These are phyloP conservation scores for Calonectria multiphialidica DNA, from an alignment of 2,329 filamentous ascomycete genomes.

Conservation along the genomic window DNA sequence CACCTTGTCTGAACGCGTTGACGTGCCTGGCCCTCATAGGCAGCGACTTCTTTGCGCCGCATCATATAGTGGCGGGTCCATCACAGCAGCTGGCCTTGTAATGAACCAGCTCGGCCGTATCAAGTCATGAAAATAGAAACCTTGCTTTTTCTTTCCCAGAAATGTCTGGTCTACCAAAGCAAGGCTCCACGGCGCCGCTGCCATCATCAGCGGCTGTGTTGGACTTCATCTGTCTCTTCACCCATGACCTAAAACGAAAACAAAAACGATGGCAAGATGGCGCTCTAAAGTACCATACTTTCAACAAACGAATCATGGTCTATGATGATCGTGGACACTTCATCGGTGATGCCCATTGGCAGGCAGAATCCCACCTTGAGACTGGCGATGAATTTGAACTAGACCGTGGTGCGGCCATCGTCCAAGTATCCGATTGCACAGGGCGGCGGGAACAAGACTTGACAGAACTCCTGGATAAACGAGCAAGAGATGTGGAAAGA, in stretches of 20 bases:
- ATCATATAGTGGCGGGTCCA: neutral
- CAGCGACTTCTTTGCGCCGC: neutral
- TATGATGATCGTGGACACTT: constrained; percentile 86
- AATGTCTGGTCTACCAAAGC: constrained; percentile 30
- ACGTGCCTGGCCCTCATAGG: neutral
- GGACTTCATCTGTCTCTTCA: constrained; percentile 89
- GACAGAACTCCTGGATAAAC: constrained; percentile 79
- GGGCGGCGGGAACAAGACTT: constrained; percentile 83
- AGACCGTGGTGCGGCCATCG: constrained; percentile 79
- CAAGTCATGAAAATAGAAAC: neutral
- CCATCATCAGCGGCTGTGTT: constrained; percentile 75
- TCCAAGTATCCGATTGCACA: constrained; percentile 84
- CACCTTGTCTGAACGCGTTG: constrained; percentile 8
- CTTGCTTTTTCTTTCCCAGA: neutral
- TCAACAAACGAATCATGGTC: constrained; percentile 92
- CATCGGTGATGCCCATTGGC: constrained; percentile 88
- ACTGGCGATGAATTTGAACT: constrained; percentile 87
- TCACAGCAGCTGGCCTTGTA: neutral
- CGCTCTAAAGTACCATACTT: constrained; percentile 86
- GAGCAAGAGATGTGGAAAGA: constrained; percentile 67
- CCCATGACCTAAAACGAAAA: constrained; percentile 86
- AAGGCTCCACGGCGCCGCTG: neutral
- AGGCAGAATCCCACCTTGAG: constrained; percentile 73
- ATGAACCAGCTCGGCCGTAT: neutral
- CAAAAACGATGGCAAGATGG: constrained; percentile 97